Conservation (phyloP, 352 stramenopile species). For the Pythium periplocum region DNA sequence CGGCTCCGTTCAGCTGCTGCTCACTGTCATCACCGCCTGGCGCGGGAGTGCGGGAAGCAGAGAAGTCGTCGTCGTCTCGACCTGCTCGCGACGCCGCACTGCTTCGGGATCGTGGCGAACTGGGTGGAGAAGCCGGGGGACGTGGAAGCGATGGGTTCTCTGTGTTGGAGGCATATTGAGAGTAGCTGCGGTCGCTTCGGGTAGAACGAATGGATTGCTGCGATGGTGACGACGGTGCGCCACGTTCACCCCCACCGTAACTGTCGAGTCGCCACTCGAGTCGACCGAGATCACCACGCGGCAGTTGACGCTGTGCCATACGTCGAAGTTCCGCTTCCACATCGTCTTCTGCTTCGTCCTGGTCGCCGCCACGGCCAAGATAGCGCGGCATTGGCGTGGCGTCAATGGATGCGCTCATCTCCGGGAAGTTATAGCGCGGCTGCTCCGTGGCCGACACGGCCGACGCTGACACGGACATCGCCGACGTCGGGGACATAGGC, state of each 20-base stretch:
- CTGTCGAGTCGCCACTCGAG: slow-evolving; percentile 70
- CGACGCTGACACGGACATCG: slow-evolving; percentile 67
- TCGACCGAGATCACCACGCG: slow-evolving; percentile 68
- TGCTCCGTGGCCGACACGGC: slow-evolving; percentile 77
- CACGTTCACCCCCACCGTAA: slow-evolving; percentile 25
- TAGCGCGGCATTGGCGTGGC: slow-evolving; percentile 75
- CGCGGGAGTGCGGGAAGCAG: slow-evolving; percentile 19
- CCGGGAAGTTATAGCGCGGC: slow-evolving; percentile 59
- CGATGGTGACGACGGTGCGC: slow-evolving; percentile 32
- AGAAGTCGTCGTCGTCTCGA: slow-evolving; percentile 22
- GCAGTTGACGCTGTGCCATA: slow-evolving; percentile 74
- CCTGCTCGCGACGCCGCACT: slow-evolving; percentile 9
- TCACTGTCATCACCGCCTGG: slow-evolving; percentile 19
- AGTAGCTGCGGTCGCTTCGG: slow-evolving; percentile 24
- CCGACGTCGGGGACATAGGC: slow-evolving; percentile 60
- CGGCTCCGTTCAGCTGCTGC: slow-evolving; percentile 62
- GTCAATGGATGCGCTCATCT: slow-evolving; percentile 81
- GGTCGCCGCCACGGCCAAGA: slow-evolving; percentile 39
- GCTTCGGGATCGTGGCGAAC: slow-evolving; percentile 46
- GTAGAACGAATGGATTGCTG: slow-evolving; percentile 30
- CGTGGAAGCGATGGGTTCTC: slow-evolving; percentile 32
- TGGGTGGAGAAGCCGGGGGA: slow-evolving; percentile 56
- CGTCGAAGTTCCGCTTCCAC: slow-evolving; percentile 71
- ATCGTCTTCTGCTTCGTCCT: slow-evolving; percentile 50
- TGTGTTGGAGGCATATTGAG: not conserved